Evolutionary conservation across 768 basidiomycete genomes (phyloP).

Genomic region (Mrakia blollopis): DNA sequence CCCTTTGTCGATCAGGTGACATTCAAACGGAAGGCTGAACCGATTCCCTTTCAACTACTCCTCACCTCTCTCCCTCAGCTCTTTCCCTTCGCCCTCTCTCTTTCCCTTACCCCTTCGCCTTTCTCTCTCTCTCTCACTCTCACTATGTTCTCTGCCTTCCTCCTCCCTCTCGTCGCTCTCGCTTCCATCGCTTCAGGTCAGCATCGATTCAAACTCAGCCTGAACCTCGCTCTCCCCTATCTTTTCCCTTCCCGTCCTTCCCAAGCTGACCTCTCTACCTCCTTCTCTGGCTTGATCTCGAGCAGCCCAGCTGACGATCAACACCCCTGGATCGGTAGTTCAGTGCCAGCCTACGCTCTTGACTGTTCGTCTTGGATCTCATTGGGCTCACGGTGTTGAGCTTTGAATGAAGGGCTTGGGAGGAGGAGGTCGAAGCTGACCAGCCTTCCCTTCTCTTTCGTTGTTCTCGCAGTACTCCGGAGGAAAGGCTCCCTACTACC

Average conservation of each 20-base stretch:
- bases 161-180: neutral
- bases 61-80: neutral
- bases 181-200: neutral
- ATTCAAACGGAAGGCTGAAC: neutral
- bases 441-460: neutral
- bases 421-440: neutral
- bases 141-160: neutral
- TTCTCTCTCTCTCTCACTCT: neutral
- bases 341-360: conserved; percentile 7
- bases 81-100: neutral
- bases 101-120: neutral
- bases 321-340: neutral
- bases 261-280: neutral
- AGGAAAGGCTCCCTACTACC: neutral
- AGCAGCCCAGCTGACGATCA: neutral
- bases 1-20: neutral
- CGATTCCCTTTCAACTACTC: neutral
- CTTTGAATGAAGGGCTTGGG: neutral
- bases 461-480: neutral
- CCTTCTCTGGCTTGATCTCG: neutral
- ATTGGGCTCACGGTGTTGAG: neutral
- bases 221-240: neutral
- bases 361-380: neutral
- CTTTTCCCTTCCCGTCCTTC: neutral
- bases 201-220: neutral